A percentile compares a stretch with the other conserved stretches of the same genome.
phyloP scores from a whole-genome alignment of 805 yeast genomes.

The Ascoidea asiatica region DNA sequence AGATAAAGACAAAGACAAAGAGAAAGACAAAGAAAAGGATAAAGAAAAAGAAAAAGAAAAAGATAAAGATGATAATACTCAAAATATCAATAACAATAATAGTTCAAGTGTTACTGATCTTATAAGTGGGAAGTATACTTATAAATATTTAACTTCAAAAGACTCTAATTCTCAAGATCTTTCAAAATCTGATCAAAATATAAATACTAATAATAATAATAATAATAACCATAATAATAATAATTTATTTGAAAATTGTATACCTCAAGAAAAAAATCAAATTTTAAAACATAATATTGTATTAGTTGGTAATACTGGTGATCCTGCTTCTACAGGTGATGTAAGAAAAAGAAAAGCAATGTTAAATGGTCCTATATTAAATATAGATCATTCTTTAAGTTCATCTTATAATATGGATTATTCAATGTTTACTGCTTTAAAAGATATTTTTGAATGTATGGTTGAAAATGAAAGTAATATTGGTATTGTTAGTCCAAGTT shows the following conservation, averaged over 20 bases:
- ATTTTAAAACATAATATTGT: constrained; percentile 3
- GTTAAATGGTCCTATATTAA: constrained; percentile 69
- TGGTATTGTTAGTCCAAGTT: constrained; percentile 78
- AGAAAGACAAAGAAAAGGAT: constrained; percentile 8
- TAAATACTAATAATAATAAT: constrained; percentile 2
- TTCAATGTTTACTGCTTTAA: constrained; percentile 50
- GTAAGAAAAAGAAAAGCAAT: constrained; percentile 69
- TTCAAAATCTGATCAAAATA: constrained; percentile 1
- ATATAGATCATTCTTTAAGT: constrained; percentile 56
- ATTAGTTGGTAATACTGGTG: constrained; percentile 13
- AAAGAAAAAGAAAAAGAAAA: constrained; percentile 9
- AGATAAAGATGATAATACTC: constrained; percentile 5
- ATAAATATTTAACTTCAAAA: no score
- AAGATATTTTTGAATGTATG: constrained; percentile 79
- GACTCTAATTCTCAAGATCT: no score
- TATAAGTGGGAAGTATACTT: no score
- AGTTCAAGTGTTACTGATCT: background rate
- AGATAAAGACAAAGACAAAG: constrained; percentile 3
- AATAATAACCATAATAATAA: constrained; percentile 3
- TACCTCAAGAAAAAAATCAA: constrained; percentile 10
- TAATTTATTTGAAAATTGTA: constrained; percentile 4
- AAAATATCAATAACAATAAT: constrained; percentile 1
- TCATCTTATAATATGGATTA: constrained; percentile 35
- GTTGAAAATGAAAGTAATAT: constrained; percentile 51
- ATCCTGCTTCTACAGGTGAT: constrained; percentile 38